Evolutionary conservation across 805 yeast genomes (phyloP).

Genomic region (Schwanniomyces vanrijiae): DNA sequence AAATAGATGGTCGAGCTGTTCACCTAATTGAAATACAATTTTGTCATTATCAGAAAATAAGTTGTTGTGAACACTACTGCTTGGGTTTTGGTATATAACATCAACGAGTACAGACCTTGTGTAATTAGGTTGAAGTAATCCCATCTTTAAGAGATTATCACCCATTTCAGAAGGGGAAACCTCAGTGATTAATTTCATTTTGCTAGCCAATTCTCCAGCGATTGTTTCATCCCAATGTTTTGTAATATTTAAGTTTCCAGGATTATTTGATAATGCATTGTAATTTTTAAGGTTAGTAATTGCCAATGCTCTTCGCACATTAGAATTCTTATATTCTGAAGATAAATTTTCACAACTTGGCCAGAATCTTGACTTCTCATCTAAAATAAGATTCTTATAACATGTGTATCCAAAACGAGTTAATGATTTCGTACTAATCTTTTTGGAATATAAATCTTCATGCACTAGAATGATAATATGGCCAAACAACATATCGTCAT

Average conservation of each 20-base stretch:
- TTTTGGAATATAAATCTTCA: constrained; percentile 44
- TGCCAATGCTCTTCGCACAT: constrained; percentile 74
- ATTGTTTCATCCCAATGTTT: constrained; percentile 67
- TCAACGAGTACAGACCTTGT: constrained; percentile 63
- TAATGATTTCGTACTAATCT: constrained; percentile 54
- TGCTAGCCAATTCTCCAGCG: constrained; percentile 78
- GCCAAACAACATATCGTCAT: constrained; percentile 52
- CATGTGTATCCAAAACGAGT: constrained; percentile 68
- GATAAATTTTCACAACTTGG: constrained; percentile 75
- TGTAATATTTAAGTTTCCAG: constrained; percentile 41
- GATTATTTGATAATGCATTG: constrained; percentile 49
- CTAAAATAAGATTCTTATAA: constrained; percentile 57
- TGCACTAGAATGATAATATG: constrained; percentile 50
- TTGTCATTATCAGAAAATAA: constrained; percentile 69
- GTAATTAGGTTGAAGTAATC: constrained; percentile 54
- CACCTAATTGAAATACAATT: constrained; percentile 75
- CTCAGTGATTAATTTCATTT: constrained; percentile 55
- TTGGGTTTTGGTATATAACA: constrained; percentile 63
- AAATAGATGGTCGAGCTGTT: constrained; percentile 83
- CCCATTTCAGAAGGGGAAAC: constrained; percentile 62
- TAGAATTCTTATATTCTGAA: constrained; percentile 47
- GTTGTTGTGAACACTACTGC: constrained; percentile 24
- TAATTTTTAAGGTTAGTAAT: constrained; percentile 68
- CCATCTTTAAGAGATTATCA: constrained; percentile 49
- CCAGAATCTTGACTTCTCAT: constrained; percentile 63